Evolutionary conservation across 2,329 filamentous ascomycete genomes (phyloP), one percentile per base, ranked within the genome.

Genomic region (Phoma sp.): DNA sequence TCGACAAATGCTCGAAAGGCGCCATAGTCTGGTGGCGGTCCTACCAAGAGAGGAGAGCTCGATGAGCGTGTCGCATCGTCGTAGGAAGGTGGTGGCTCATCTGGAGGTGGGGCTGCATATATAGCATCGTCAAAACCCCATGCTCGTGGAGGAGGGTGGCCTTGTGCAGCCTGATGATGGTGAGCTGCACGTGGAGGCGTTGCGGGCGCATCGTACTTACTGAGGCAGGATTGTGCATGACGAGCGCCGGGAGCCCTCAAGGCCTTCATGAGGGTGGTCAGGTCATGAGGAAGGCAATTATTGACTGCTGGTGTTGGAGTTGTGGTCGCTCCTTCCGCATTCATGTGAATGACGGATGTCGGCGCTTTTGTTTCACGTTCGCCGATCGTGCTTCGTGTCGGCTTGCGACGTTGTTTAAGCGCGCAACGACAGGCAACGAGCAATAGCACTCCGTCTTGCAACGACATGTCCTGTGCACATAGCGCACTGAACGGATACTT

Each of bases 71-170:
- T 70, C 5, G 71, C 68, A 44, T 72, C 71, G 19, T 73, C 63
- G 43, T 75, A 75, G 2, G 71, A 74, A 4, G 72, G 72, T 7
- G 70, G 72, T 15, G 70, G 66, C 24, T 68, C 67, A 25, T 68
- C 62, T 35, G 68, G 64, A 12, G 51, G 60, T 25, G 49, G 37
- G 19, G 29, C 22, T 47, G 47, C 35, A 41, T 41, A 48, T 54
- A 44, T 55, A 41, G 50, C 53, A 48, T 35, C 55, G 36, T 35
- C 36, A 33, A 43, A 32, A 32, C 29, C 24, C 31, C 47, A 47
- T 47, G 66, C 51, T 24, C 57, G 61, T 35, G 57, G 61, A 51
- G 63, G 44, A 50, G 48, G 58, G 38, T 43, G 50, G 49, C 44
- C 50, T 43, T 33, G 39, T 43, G 58, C 40, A 39, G 59, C 25